Base-by-base conservation (phyloP, 805 yeast genomes). In the Kluyveromyces wickerhamii region DNA sequence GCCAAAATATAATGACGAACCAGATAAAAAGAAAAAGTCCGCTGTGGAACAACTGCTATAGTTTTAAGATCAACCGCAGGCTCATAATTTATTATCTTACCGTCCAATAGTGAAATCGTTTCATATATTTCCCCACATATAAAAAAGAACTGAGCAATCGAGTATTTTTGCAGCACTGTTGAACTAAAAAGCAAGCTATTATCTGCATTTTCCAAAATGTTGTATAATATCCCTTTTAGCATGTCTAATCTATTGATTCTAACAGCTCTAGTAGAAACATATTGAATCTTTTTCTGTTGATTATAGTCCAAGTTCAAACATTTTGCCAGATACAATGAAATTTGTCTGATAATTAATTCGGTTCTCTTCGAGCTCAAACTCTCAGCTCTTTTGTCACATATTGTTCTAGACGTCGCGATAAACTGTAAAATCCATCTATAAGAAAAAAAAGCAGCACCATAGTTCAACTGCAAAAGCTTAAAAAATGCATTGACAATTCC, bases 1-100 rank as follows among this genome's bases (percentile, higher is more conserved):
- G 69, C 67, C 11, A 63, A 32, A 11, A 66, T 54, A 41, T 60
- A 64, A 34, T 61, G 60, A 16, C 60, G 43, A 8, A 68, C 43
- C 69, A 66, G 61, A 30, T 58, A 62, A 14, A 49, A 54, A 10
- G 66, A 23, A 21, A 44, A 41, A 9, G 19, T 17, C 16, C 35
- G 38, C 8, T 45, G 39, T 5, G 42, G 36, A 13, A 35, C 21
- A 9, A 49, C 16, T 3, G 42, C 51, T 14, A 38, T 23, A 11
- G 29, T 32, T 13, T 37, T 24, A 2, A 31, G 17, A 12, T 27
- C 30, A 10, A 32, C 27, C 12, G 29, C 20, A 21, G 27, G 37
- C 17, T 44, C 47, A 22, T 42, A 43, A 16, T 48, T 43, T 20
- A 43, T 30, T 1, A 45, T 13, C 8, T 35, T 19, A 8, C 51